phyloP scores from a whole-genome alignment of 75 land plant species.

The Larix kaempferi region DNA sequence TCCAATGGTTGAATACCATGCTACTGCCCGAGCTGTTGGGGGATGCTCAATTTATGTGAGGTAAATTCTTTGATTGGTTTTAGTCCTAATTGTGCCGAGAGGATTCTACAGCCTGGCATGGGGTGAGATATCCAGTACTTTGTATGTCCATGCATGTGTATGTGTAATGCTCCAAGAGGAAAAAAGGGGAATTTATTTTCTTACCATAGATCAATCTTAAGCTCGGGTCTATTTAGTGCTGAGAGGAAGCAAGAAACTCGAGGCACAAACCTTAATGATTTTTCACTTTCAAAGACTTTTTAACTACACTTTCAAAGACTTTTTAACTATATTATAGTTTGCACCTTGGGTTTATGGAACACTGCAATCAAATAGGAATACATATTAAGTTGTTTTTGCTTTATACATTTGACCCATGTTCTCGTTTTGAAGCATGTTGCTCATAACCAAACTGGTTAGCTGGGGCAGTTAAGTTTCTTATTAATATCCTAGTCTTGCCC shows the following conservation, averaged over 20 bases:
- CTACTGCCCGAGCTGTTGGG: conserved; percentile 84
- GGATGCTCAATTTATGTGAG: conserved; percentile 90
- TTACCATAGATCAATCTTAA: too few species aligned
- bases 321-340: too few species aligned
- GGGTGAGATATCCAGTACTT: too few species aligned
- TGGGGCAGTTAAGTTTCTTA: neutral
- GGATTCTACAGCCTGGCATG: too few species aligned
- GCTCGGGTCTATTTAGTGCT: too few species aligned
- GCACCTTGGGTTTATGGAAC: neutral
- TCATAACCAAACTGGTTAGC: neutral
- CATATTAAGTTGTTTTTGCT: neutral
- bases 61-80: conserved; percentile 19
- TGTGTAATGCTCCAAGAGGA: too few species aligned
- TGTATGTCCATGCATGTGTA: too few species aligned
- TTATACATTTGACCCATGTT: neutral
- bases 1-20: conserved; percentile 90
- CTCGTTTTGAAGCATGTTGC: neutral
- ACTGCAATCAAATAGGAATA: neutral
- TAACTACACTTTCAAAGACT: too few species aligned
- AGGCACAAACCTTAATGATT: too few species aligned
- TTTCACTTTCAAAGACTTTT: too few species aligned
- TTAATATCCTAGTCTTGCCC: too few species aligned
- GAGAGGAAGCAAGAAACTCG: too few species aligned
- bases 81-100: neutral
- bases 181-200: neutral